Evolutionary conservation across 176 grass and related monocot species (phyloP).

Genomic region (Aegilops tauschii): DNA sequence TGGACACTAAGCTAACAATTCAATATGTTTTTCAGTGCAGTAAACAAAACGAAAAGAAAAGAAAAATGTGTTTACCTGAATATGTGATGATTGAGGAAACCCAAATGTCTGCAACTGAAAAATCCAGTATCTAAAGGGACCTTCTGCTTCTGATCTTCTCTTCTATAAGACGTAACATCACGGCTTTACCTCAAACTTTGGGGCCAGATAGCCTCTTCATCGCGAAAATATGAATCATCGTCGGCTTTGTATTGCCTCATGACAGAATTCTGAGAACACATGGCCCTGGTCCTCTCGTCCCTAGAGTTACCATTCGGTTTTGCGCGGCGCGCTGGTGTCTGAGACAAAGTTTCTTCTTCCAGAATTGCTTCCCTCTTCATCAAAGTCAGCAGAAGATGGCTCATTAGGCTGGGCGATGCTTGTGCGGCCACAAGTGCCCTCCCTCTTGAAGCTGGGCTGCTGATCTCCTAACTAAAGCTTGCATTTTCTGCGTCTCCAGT

Average conservation of each 20-base stretch:
- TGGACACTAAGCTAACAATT: neutral
- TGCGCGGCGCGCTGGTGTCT: neutral
- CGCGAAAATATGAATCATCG: neutral
- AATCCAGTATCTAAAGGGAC: constrained; percentile 48
- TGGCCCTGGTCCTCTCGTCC: neutral
- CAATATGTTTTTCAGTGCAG: neutral
- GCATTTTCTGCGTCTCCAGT: constrained; percentile 61
- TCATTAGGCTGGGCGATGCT: neutral
- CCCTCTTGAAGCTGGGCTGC: constrained; percentile 38
- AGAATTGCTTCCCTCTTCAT: constrained; percentile 14
- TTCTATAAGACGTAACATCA: neutral
- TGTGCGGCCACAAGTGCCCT: neutral
- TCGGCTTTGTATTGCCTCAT: constrained; percentile 12
- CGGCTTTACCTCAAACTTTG: constrained; percentile 47
- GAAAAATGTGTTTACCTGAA: constrained; percentile 54
- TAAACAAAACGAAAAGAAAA: neutral
- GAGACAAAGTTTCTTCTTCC: constrained; percentile 3
- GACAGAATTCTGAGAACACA: constrained; percentile 28
- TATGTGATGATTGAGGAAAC: constrained; percentile 77
- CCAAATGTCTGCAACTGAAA: constrained; percentile 63
- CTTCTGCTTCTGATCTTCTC: constrained; percentile 28
- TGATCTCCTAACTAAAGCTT: constrained; percentile 48
- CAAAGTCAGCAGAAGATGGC: constrained; percentile 9
- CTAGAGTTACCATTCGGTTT: constrained; percentile 10
- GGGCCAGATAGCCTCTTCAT: constrained; percentile 23